Evolutionary conservation across 2,329 filamentous ascomycete genomes (phyloP), one percentile per base, ranked within the genome.

Genomic region (Tolypocladium tropicale): DNA sequence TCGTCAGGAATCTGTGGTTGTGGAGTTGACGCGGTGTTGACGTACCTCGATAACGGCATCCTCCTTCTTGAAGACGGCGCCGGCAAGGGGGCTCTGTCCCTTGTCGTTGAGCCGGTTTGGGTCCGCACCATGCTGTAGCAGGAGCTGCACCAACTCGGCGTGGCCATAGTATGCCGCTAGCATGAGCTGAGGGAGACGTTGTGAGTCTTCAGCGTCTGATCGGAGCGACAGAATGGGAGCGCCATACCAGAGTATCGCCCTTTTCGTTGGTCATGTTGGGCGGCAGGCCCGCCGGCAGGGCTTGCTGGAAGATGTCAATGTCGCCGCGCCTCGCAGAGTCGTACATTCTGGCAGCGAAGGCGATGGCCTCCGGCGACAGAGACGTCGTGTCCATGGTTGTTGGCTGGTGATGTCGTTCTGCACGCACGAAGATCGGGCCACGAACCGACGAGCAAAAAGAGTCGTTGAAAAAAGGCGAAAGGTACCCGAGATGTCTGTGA

Each of bases 51-150:
- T 78, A 3, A 89, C 82, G 4, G 78, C 80, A 55, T 80, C 78
- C 64, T 86, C 84, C 12, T 81, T 82, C 69, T 90, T 90, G 68
- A 90, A 90, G 10, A 90, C 82, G 0, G 86, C 86, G 0, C 87
- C 86, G 0, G 86, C 85, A 4, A 90, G 73, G 0, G 84, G 82
- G 59, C 83, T 87, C 70, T 90, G 87, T 0, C 83, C 83, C 49
- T 80, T 72, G 58, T 85, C 86, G 59, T 90, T 90, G 32, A 89
- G 64, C 1, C 79, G 74, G 67, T 90, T 88, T 0, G 85, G 78
- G 63, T 89, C 84, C 1, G 84, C 85, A 1, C 84, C 83, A 57
- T 82, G 75, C 32, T 79, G 72, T 1, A 89, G 68, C 12, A 90
- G 76, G 57, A 86, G 73, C 51, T 72, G 74, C 30, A 85, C 83